Base-by-base conservation (phyloP, 2,329 filamentous ascomycete genomes). In the Exophiala alcalophila region DNA sequence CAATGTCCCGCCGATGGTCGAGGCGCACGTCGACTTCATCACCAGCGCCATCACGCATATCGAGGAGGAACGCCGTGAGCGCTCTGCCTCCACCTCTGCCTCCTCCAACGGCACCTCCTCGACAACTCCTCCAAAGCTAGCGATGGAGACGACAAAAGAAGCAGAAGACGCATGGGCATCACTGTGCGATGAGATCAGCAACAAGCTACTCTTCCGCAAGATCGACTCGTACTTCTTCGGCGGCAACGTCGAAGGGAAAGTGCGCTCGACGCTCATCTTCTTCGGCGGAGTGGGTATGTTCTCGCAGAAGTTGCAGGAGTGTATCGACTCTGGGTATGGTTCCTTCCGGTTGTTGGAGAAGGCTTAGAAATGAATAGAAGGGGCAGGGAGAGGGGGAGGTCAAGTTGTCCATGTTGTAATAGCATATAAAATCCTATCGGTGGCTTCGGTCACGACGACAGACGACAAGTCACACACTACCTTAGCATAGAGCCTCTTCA, bases 1-100 rank as follows among this genome's bases (percentile, higher is more conserved):
- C 55, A 82, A 80, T 51, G 77, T 76, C 0, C 78, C 78, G 0
- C 69, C 72, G 0, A 68, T 65, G 1, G 66, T 74, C 10, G 74
- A 79, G 51, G 52, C 75, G 0, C 77, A 81, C 52, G 76, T 76
- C 4, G 63, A 73, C 0, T 81, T 75, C 74, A 50, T 52, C 29
- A 44, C 39, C 1, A 5, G 29, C 4, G 33, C 40, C 10, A 47
- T 50, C 15, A 24, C 16, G 2, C 30, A 28, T 18, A 40, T 36
- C 18, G 39, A 47, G 25, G 31, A 34, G 56, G 58, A 32, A 73
- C 80, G 36, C 18, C n/a, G n/a, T n/a, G n/a, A n/a, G n/a, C n/a
- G n/a, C n/a, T n/a, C n/a, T n/a, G n/a, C n/a, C n/a, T n/a, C n/a
- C n/a, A n/a, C n/a, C n/a, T n/a, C n/a, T n/a, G n/a, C n/a, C n/a